Evolutionary conservation across 495 filamentous ascomycete genomes (phyloP), one percentile per base, ranked within the genome.

Genomic region (Friedmanniomyces simplex): DNA sequence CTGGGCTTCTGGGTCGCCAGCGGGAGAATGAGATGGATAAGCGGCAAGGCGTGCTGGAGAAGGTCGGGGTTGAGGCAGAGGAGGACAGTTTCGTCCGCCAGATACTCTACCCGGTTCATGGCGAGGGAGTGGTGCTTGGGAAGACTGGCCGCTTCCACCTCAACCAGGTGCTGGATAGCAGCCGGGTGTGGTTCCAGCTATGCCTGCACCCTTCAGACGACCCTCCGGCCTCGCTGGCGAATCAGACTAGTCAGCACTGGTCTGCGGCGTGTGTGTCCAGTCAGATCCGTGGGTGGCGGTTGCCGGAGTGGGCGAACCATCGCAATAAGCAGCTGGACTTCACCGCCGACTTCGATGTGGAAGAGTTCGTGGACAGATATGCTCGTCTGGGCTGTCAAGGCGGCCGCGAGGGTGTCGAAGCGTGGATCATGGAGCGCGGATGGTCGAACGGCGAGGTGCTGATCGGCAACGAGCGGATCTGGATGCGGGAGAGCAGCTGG

Each of bases 391-490:
- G 93, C 18, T 98, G 93, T 68, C 77, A 84, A 59, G 89, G 94
- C 65, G 93, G 94, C 49, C 79, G 82, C 43, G 93, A 98, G 64
- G 94, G 94, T 49, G 88, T 96, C 49, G 89, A 97, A 62, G 95
- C 81, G 68, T 98, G 93, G 93, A 78, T 95, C 50, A 77, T 96
- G 43, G 90, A 97, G 70, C 82, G 93, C 43, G 94, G 93, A 1
- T 98, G 93, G 93, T 96, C 88, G 70, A 97, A 98, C 65, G 93
- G 93, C 26, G 94, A 97, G 67, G 91, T 96, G 1, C 81, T 94
- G 21, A 76, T 98, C 42, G 93, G 93, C 53, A 80, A 82, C 37
- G 87, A 95, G 68, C 83, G 93, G 5, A 84, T 98, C 37, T 98
- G 93, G 93, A 90, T 96, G 77, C 78, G 93, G 42, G 93, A 98